Percentiles rank a stretch among this genome's conserved stretches.
These are phyloP conservation scores for Diaporthe citri DNA, from an alignment of 2,329 filamentous ascomycete species.

Conservation along the genomic window DNA sequence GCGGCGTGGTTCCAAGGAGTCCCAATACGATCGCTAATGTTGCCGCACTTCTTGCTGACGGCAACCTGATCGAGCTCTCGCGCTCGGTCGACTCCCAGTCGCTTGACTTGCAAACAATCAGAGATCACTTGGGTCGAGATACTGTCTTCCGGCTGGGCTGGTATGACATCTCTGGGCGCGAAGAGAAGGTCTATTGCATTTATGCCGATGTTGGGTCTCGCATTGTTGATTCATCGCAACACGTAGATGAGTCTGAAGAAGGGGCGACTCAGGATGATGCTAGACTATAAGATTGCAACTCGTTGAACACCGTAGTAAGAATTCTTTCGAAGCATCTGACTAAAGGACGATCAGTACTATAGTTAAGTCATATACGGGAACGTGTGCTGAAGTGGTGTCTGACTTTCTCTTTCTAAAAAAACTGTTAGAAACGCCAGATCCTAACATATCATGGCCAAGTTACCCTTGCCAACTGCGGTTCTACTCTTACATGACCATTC, in stretches of 20 bases:
- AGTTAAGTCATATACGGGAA: too few relatives aligned
- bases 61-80: neutral
- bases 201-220: neutral
- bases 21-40: neutral
- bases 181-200: neutral
- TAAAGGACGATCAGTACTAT: too few relatives aligned
- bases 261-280: neutral
- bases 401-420: too few relatives aligned
- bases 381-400: too few relatives aligned
- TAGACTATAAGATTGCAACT: neutral
- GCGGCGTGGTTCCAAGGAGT: neutral
- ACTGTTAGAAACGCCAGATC: too few relatives aligned
- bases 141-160: constrained; percentile 9
- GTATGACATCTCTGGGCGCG: neutral
- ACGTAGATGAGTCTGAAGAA: neutral
- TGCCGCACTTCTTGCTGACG: neutral
- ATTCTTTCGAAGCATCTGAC: neutral
- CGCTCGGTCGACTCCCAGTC: neutral
- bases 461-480: too few relatives aligned
- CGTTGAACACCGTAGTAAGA: neutral
- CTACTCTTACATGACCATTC: too few relatives aligned
- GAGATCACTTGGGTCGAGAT: neutral
- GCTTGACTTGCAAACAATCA: neutral
- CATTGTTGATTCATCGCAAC: neutral
- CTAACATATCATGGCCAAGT: too few relatives aligned